A percentile compares a stretch with the other conserved stretches of the same genome.
These are phyloP conservation scores for Achaetomiella virescens DNA, from an alignment of 495 filamentous ascomycete species.

Conservation along the genomic window DNA sequence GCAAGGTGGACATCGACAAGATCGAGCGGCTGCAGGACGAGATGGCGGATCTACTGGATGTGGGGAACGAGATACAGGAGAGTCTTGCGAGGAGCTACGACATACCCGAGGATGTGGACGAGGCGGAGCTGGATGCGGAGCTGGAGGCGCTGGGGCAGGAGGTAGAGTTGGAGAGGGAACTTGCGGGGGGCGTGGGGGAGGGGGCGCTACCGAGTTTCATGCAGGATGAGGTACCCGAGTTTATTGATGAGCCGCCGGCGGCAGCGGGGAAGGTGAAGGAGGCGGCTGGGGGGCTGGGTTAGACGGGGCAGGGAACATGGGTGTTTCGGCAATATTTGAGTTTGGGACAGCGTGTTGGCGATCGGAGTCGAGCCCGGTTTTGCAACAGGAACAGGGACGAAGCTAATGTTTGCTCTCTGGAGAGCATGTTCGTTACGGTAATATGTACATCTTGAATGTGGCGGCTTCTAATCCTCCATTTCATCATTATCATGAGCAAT, in stretches of 20 bases:
- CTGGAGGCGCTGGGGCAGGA: conserved; percentile 91
- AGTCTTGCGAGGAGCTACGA: conserved; percentile 90
- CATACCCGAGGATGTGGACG: conserved; percentile 94
- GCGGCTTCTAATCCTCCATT: not conserved
- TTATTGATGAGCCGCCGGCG: conserved; percentile 77
- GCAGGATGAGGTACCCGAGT: conserved; percentile 75
- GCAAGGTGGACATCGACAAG: conserved; percentile 94
- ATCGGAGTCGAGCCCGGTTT: not conserved
- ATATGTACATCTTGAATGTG: not conserved
- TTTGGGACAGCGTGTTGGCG: not conserved
- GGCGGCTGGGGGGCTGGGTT: conserved; percentile 48
- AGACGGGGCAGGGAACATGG: not conserved
- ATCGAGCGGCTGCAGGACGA: conserved; percentile 98
- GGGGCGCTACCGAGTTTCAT: conserved; percentile 72
- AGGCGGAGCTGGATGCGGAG: conserved; percentile 94
- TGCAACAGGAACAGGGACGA: not conserved
- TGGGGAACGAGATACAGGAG: conserved; percentile 98
- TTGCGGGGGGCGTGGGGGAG: conserved; percentile 45
- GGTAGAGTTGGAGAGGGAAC: conserved; percentile 61
- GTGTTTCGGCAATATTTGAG: not conserved
- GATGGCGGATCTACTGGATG: conserved; percentile 96
- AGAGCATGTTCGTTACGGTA: not conserved
- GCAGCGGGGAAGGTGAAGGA: conserved; percentile 69
- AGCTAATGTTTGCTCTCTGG: no score
- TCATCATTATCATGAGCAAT: not conserved